Evolutionary conservation across 306 rosid genomes (phyloP), one percentile per base, ranked within the genome.

Genomic region (Styphnolobium japonicum): DNA sequence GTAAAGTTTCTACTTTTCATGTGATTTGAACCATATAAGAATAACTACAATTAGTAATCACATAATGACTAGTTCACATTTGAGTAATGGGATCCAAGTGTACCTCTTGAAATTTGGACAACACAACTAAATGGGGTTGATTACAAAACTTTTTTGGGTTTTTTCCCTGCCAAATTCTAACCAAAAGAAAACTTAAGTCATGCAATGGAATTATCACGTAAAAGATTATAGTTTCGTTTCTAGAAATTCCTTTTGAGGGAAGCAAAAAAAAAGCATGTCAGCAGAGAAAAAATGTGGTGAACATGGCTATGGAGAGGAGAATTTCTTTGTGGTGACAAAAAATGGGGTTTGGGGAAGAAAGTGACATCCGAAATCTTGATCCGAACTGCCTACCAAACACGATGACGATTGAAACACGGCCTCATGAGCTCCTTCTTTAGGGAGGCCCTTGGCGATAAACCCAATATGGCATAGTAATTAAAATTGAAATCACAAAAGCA

Each of bases 321-420:
- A 21, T 36, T 36, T 69, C 14, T 18, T 2, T 19, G 63, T 70
- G 68, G 27, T 16, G 53, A 27, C 36, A 48, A 51, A 66, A 16
- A 45, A 22, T 48, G 55, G 29, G 63, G 62, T 63, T 56, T 57
- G 80, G 83, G 31, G 55, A 49, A 57, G 63, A 73, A 81, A 21
- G 65, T 45, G 74, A 77, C 57, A 60, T 72, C 51, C 10, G 10
- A 68, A 79, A 75, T 71, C 67, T 71, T 51, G 82, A 83, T 77
- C 62, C 34, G 33, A 72, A 86, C 85, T 19, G 33, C 63, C 60
- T 52, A 86, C 87, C 89, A 56, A 75, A 79, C 85, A 42, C 52
- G 7, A 53, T 34, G 18, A 62, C 81, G 52, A 11, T 21, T 48
- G 60, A 42, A 75, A 22, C 73, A 10, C 4, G 0, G 19, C 57